Evolutionary conservation across 1,139 yeast genomes (phyloP).

Genomic region (Nakaseomyces uthaithaninus): DNA sequence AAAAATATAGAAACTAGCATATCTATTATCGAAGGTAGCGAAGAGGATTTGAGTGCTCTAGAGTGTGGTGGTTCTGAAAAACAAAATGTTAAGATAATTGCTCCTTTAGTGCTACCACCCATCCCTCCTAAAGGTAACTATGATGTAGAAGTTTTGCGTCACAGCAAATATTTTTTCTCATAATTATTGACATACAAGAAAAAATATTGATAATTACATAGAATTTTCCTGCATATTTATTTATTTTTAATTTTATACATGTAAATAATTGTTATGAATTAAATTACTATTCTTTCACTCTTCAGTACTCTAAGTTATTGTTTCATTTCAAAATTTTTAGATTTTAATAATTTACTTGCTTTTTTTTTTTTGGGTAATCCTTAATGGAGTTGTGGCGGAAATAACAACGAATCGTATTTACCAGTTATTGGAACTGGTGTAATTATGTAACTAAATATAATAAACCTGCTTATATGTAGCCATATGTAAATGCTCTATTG

Average conservation of each 20-base stretch:
- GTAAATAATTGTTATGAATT: slow-evolving; percentile 1
- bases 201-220: neutral
- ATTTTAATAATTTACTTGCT: no score
- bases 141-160: slow-evolving; percentile 63
- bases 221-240: slow-evolving; percentile 1
- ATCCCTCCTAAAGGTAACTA: slow-evolving; percentile 80
- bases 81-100: slow-evolving; percentile 35
- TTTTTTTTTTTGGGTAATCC: no score
- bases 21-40: slow-evolving; percentile 44
- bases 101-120: slow-evolving; percentile 63
- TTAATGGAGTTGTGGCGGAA: no score
- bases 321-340: no score
- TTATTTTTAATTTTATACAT: slow-evolving; percentile 5
- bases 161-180: slow-evolving; percentile 73
- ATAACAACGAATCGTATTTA: no score
- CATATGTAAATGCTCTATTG: no score
- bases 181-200: slow-evolving; percentile 11
- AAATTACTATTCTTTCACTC: slow-evolving; percentile 4
- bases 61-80: slow-evolving; percentile 19
- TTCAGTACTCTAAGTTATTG: no score
- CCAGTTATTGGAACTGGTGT: no score
- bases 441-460: no score
- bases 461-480: no score
- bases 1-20: slow-evolving; percentile 61
- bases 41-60: slow-evolving; percentile 12